These are phyloP conservation scores for Stipa capillata DNA, from an alignment of 176 grass and related monocot species.

Conservation along the genomic window DNA sequence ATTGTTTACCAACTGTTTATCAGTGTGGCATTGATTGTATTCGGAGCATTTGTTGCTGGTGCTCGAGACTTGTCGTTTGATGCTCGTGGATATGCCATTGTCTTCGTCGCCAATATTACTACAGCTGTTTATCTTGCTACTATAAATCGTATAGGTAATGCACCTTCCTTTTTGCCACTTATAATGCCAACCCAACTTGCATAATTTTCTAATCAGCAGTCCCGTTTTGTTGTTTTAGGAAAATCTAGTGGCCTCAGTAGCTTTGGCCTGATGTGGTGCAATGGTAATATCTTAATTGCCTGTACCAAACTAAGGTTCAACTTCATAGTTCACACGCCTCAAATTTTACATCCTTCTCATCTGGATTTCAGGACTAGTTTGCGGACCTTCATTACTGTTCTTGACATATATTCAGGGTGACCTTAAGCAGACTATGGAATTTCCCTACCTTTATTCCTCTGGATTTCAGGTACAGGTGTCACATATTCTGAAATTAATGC, in stretches of 20 bases:
- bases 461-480: constrained; percentile 63
- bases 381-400: constrained; percentile 84
- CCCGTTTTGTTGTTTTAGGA: constrained; percentile 41
- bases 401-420: constrained; percentile 86
- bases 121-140: constrained; percentile 99
- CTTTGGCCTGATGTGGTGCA: constrained; percentile 99
- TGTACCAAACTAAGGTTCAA: constrained; percentile 6
- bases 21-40: constrained; percentile 95
- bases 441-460: constrained; percentile 73
- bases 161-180: neutral
- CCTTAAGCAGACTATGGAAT: constrained; percentile 63
- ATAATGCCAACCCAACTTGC: neutral
- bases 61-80: constrained; percentile 93
- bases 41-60: constrained; percentile 92
- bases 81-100: constrained; percentile 77
- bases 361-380: constrained; percentile 76
- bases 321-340: neutral
- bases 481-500: neutral
- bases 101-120: constrained; percentile 88
- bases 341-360: constrained; percentile 6
- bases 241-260: constrained; percentile 93
- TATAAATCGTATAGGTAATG: constrained; percentile 87
- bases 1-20: constrained; percentile 48
- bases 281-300: constrained; percentile 52
- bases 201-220: constrained; percentile 10